A percentile compares a stretch with the other conserved stretches of the same genome.
phyloP scores from a whole-genome alignment of 331 rosid species.

The Spiraea crenata region DNA sequence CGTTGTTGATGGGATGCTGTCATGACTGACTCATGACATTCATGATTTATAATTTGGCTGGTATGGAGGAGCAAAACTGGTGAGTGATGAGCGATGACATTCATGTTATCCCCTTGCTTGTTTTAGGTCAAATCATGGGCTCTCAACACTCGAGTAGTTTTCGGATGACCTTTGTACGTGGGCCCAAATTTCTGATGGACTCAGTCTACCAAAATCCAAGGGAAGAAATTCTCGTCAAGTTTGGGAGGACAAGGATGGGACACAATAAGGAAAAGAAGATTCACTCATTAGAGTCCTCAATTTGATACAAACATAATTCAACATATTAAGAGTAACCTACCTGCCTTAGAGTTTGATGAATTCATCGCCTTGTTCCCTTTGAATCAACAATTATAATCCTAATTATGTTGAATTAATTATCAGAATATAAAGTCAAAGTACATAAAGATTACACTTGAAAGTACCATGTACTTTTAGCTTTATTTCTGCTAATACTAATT shows the following conservation, averaged over 20 bases:
- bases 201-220: slow-evolving; percentile 28
- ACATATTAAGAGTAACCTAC: too few species aligned
- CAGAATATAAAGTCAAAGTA: too few species aligned
- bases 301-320: neutral
- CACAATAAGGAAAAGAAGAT: neutral
- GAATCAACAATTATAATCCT: too few species aligned
- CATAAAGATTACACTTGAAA: too few species aligned
- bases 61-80: slow-evolving; percentile 17
- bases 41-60: slow-evolving; percentile 13
- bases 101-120: slow-evolving; percentile 13
- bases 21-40: slow-evolving; percentile 19
- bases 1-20: slow-evolving; percentile 25
- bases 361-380: too few species aligned
- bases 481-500: too few species aligned
- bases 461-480: too few species aligned
- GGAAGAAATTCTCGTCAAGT: neutral
- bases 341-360: too few species aligned
- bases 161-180: slow-evolving; percentile 8
- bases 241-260: slow-evolving; percentile 11
- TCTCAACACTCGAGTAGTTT: slow-evolving; percentile 19
- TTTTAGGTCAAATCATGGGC: slow-evolving; percentile 34
- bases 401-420: too few species aligned
- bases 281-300: neutral
- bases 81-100: slow-evolving; percentile 6
- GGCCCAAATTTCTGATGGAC: slow-evolving; percentile 35